Evolutionary conservation across 2,329 filamentous ascomycete species (phyloP).

Genomic region (Aspergillaceae sp.): DNA sequence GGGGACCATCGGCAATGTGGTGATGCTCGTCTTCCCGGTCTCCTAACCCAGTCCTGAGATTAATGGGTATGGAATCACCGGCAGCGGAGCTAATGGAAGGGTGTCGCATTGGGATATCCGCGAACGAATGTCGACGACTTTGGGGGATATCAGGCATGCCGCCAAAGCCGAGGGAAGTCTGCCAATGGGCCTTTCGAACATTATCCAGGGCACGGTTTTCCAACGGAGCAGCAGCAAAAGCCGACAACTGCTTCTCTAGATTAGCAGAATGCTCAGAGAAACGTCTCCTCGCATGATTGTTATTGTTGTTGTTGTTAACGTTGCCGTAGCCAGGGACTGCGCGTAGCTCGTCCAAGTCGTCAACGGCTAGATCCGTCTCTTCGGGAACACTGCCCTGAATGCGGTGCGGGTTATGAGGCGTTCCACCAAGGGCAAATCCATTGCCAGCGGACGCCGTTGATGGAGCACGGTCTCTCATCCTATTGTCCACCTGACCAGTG

Average conservation of each 20-base stretch:
- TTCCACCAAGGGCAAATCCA: conserved; percentile 23
- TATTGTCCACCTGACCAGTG: conserved; percentile 26
- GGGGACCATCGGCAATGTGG: conserved; percentile 27
- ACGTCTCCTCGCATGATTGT: conserved; percentile 28
- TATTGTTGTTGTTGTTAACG: conserved; percentile 30
- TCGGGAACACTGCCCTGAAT: conserved; percentile 36
- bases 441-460: conserved; percentile 32
- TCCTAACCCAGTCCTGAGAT: conserved; percentile 16
- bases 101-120: conserved; percentile 42
- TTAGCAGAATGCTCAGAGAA: conserved; percentile 38
- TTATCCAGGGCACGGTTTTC: conserved; percentile 40
- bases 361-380: conserved; percentile 36
- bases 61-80: conserved; percentile 14
- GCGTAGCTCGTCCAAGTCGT: conserved; percentile 38
- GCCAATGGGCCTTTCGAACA: conserved; percentile 42
- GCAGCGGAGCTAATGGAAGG: conserved; percentile 34
- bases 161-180: conserved; percentile 43
- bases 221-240: conserved; percentile 19
- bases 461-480: conserved; percentile 33
- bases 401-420: conserved; percentile 28
- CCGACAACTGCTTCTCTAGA: conserved; percentile 33
- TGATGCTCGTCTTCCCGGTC: conserved; percentile 32
- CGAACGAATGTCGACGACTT: conserved; percentile 45
- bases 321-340: conserved; percentile 32
- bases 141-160: conserved; percentile 39